Percentiles rank a stretch among this genome's conserved stretches.
These are phyloP conservation scores for Talaromyces wortmannii DNA, from an alignment of 495 filamentous ascomycete species.

Conservation along the genomic window DNA sequence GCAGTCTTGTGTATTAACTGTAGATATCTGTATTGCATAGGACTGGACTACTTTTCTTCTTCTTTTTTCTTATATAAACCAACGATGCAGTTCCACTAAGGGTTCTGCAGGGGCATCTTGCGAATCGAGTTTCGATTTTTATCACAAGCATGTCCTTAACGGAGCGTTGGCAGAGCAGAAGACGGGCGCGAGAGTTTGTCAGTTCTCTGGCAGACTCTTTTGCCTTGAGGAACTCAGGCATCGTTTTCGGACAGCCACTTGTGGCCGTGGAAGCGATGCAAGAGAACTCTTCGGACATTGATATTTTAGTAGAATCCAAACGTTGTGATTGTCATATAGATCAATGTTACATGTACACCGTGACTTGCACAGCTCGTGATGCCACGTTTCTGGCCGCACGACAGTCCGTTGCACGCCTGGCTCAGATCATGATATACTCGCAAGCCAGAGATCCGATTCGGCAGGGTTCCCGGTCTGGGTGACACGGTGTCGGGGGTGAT, in stretches of 20 bases:
- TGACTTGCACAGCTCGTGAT: too few relatives aligned
- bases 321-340: too few relatives aligned
- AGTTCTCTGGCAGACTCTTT: background rate
- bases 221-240: constrained; percentile 59
- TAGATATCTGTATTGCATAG: background rate
- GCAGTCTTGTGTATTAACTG: background rate
- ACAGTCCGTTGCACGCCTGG: too few relatives aligned
- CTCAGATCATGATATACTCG: too few relatives aligned
- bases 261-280: constrained; percentile 57
- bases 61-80: constrained; percentile 19
- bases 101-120: constrained; percentile 59
- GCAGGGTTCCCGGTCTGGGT: too few relatives aligned
- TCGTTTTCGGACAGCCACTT: constrained; percentile 38
- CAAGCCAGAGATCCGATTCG: too few relatives aligned
- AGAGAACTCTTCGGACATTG: constrained; percentile 64
- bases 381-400: too few relatives aligned
- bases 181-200: constrained; percentile 10
- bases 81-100: constrained; percentile 61
- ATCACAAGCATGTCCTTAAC: constrained; percentile 52
- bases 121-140: constrained; percentile 19
- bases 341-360: too few relatives aligned
- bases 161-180: constrained; percentile 64
- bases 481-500: too few relatives aligned
- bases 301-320: too few relatives aligned
- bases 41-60: constrained; percentile 1